Percentiles rank a stretch among this genome's conserved stretches.
Conservation (phyloP, 768 basidiomycete species). For the Leucocoprinus leucothites region DNA sequence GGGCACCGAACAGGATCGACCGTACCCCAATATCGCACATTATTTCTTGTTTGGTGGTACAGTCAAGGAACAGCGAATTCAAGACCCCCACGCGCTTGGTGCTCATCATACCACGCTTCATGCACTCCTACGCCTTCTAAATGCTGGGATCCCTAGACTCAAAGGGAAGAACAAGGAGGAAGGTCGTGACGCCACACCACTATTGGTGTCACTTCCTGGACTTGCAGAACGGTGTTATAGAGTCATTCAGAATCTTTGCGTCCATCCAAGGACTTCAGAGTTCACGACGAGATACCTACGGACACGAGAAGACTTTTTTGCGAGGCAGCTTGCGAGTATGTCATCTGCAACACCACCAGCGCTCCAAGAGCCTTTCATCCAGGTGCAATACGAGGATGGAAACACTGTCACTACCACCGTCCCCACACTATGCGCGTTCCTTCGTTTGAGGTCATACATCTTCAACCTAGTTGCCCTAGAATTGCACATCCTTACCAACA, state of each 20-base stretch:
- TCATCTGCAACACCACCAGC: conserved; percentile 61
- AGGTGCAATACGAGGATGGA: conserved; percentile 70
- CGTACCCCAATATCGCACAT: conserved; percentile 84
- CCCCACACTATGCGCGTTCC: conserved; percentile 66
- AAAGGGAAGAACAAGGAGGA: conserved; percentile 41
- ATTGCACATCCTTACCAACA: conserved; percentile 79
- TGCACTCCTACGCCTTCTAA: conserved; percentile 75
- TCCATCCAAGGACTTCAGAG: conserved; percentile 80
- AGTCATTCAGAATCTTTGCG: conserved; percentile 81
- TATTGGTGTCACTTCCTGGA: conserved; percentile 64
- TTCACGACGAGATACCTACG: conserved; percentile 83
- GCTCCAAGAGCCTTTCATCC: conserved; percentile 47
- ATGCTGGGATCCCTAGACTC: conserved; percentile 63
- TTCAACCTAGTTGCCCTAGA: conserved; percentile 87
- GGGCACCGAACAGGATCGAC: conserved; percentile 58
- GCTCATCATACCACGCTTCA: conserved; percentile 73
- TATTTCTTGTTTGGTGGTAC: conserved; percentile 76
- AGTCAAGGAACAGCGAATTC: conserved; percentile 60
- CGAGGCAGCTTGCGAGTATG: conserved; percentile 75
- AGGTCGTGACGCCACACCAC: conserved; percentile 38
- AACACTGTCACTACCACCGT: conserved; percentile 67
- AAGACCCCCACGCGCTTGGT: conserved; percentile 76
- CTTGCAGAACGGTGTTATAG: conserved; percentile 86
- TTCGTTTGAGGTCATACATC: conserved; percentile 80
- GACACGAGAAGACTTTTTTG: conserved; percentile 86